Base-by-base conservation (phyloP, 306 rosid species). In the Sechiopsis laciniata region DNA sequence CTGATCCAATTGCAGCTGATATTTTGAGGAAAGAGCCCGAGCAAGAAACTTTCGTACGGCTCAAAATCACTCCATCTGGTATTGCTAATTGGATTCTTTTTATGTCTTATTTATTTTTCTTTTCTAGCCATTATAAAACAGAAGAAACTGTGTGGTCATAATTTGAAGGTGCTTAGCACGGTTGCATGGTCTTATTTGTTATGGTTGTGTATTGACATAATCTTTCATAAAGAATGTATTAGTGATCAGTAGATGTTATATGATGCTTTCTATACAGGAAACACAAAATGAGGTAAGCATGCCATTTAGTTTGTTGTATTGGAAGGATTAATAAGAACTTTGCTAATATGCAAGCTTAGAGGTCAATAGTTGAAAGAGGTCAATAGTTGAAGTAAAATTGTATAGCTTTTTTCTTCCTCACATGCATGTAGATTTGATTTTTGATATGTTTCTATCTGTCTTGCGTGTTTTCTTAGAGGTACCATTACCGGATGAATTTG, bases 1-100 rank as follows among this genome's bases (percentile, higher is more conserved):
- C 99, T 48, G 96, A 91, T 54, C 99, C 99, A 75, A 87, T 95
- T 75, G 91, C 97, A 13, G 99, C 99, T 85, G 99, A 95, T 86
- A 91, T 95, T 81, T 77, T 95, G 67, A 89, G 99, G 95, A 95
- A 91, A 84, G 99, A 85, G 78, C 99, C 99, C 6, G 99, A 95
- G 81, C 97, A 95, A 52, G 99, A 95, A 77, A 84, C 81, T 77
- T 95, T 95, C 85, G 83, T 91, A 15, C 85, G 96, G 32, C 91
- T 95, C 63, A 87, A 71, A 74, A 81, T 95, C 51, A 75, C 90
- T 55, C 99, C 96, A 48, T 76, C 74, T 53, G 99, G 99, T 95
- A 89, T 75, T 77, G 54, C 62, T 55, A 78, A 32, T 68, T 68
- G 17, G 13, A 78, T 55, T 74, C 77, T 64, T 42, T 58, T 17